Base-by-base conservation (phyloP, 176 grass and related monocot species). In the Zizania latifolia region DNA sequence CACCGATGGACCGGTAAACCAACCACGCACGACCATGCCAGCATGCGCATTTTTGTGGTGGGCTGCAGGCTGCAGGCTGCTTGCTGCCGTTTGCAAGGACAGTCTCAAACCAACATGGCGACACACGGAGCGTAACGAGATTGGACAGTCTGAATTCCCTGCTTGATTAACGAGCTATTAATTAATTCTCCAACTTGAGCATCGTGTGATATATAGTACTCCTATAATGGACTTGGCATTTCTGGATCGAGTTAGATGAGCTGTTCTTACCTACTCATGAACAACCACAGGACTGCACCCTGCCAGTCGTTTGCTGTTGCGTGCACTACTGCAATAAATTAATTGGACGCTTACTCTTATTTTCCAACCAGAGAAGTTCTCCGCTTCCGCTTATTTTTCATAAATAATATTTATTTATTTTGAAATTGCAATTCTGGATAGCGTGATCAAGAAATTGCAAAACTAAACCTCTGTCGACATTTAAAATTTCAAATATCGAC, bases 211-310 rank as follows among this genome's bases (percentile, higher is more conserved):
- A 7, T n/a, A 34, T 55, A 30, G 5, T n/a, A n/a, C n/a, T n/a
- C n/a, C n/a, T 21, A 31, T 31, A 54, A 27, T n/a, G 17, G 48
- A 53, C 19, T 5, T 53, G 46, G n/a, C 17, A 10, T 4, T 15
- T 17, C 27, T 1, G 4, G 72, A 15, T 81, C 0, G 71, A 56
- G 84, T 62, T 76, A 30, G 84, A 55, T 76, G 78, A 81, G 44
- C 84, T 44, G 71, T 64, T 57, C 71, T 71, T 14, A 65, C 84
- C 84, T 64, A 81, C 78, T 40, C 35, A 1, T 53, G 69, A 81
- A 70, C 84, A 81, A 81, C 77, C 77, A 10, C 35, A 5, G 57
- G 68, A 74, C 62, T 46, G 44, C 23, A n/a, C 21, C 17, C 21
- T n/a, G 10, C 12, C 73, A 22, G 40, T 40, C 61, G 37, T 48